A percentile compares a stretch with the other conserved stretches of the same genome.
Conservation (phyloP, 352 stramenopile species). For the Elongisporangium anandrum region DNA sequence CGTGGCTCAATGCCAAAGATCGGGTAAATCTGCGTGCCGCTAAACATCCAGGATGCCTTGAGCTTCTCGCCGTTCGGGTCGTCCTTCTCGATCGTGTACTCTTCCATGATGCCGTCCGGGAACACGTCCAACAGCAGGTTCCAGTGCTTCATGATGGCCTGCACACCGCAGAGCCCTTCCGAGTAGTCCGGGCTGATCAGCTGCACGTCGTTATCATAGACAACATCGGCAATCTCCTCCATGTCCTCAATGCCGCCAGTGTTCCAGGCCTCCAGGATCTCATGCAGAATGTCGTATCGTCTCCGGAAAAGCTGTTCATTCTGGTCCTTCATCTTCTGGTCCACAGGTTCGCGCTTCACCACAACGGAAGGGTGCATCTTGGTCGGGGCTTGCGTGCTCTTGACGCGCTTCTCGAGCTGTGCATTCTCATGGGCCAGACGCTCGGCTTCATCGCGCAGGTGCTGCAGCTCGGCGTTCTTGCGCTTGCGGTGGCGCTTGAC, state of each 20-base stretch:
- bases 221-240: slow-evolving; percentile 72
- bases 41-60: slow-evolving; percentile 72
- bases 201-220: slow-evolving; percentile 71
- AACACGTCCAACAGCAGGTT: slow-evolving; percentile 63
- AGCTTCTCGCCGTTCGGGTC: slow-evolving; percentile 56
- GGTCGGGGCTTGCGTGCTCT: slow-evolving; percentile 17
- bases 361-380: slow-evolving; percentile 3
- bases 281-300: slow-evolving; percentile 70
- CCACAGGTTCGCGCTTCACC: slow-evolving; percentile 11
- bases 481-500: slow-evolving; percentile 45
- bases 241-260: slow-evolving; percentile 78
- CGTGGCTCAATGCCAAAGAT: slow-evolving; percentile 68
- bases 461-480: slow-evolving; percentile 41
- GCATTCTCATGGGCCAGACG: slow-evolving; percentile 8
- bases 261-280: slow-evolving; percentile 77
- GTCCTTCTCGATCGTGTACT: slow-evolving; percentile 71
- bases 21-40: slow-evolving; percentile 71
- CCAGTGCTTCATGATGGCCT: slow-evolving; percentile 76
- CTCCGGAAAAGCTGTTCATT: slow-evolving; percentile 53
- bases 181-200: slow-evolving; percentile 63
- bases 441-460: slow-evolving; percentile 14
- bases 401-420: slow-evolving; percentile 31
- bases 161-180: slow-evolving; percentile 54
- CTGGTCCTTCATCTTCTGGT: slow-evolving; percentile 29
- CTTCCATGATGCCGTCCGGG: slow-evolving; percentile 79